These are phyloP conservation scores for Diaporthe capsici DNA, from an alignment of 2,329 filamentous ascomycete species.

Conservation along the genomic window DNA sequence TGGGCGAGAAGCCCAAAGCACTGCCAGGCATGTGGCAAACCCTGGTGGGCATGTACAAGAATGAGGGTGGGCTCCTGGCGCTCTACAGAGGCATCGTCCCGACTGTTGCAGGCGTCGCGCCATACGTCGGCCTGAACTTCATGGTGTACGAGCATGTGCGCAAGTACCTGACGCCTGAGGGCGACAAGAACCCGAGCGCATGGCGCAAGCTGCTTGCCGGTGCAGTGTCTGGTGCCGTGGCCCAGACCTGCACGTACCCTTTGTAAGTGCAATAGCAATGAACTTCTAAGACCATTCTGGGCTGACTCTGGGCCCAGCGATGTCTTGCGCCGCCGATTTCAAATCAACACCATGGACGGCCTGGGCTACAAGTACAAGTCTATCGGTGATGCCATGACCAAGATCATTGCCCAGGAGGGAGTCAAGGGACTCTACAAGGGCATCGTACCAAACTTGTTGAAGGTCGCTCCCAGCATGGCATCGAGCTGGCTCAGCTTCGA, in stretches of 20 bases:
- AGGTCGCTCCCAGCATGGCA: conserved; percentile 98
- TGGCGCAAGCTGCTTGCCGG: conserved; percentile 88
- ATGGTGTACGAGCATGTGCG: conserved; percentile 97
- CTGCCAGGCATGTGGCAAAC: conserved; percentile 95
- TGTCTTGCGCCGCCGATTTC: conserved; percentile 92
- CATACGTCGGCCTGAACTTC: conserved; percentile 97
- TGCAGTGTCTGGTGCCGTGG: conserved; percentile 94
- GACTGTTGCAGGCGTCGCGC: conserved; percentile 94
- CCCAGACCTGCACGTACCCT: conserved; percentile 97
- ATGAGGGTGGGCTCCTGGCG: conserved; percentile 86
- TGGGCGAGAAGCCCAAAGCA: conserved; percentile 75
- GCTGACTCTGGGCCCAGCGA: conserved; percentile 68
- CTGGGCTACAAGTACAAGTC: conserved; percentile 97
- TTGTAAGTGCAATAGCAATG: conserved; percentile 76
- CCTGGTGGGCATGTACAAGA: conserved; percentile 86
- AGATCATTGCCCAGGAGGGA: conserved; percentile 89
- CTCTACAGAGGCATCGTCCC: conserved; percentile 96
- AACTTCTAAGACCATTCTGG: conserved; percentile 41
- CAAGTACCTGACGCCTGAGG: conserved; percentile 86
- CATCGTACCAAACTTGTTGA: conserved; percentile 93
- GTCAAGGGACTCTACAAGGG: conserved; percentile 92
- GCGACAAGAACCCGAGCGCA: conserved; percentile 85
- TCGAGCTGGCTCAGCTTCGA: conserved; percentile 99
- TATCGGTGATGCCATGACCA: conserved; percentile 84
- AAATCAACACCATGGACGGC: conserved; percentile 99